These are phyloP conservation scores for Zygosaccharomyces siamensis DNA, from an alignment of 805 yeast genomes.

Conservation along the genomic window DNA sequence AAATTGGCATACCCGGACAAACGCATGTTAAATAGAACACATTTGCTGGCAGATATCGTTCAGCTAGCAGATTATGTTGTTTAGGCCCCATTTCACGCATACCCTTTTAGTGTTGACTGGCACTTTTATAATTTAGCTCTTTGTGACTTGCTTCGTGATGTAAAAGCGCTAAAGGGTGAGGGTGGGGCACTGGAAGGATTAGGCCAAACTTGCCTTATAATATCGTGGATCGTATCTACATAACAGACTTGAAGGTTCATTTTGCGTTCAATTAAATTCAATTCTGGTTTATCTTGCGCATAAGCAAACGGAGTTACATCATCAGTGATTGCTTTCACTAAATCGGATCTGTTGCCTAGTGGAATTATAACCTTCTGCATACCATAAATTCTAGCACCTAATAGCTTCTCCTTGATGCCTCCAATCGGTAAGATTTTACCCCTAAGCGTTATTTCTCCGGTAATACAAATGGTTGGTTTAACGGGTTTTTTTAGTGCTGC, in stretches of 20 bases:
- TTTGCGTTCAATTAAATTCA: slow-evolving; percentile 40
- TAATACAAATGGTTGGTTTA: slow-evolving; percentile 61
- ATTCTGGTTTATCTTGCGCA: slow-evolving; percentile 9
- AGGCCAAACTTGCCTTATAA: slow-evolving; percentile 63
- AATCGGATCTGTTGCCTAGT: slow-evolving; percentile 60
- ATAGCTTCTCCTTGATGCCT: slow-evolving; percentile 69
- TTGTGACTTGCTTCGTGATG: background rate
- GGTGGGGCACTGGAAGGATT: slow-evolving; percentile 1
- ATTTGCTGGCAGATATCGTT: no score
- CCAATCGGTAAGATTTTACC: slow-evolving; percentile 81
- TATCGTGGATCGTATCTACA: slow-evolving; percentile 77
- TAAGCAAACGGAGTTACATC: slow-evolving; percentile 22
- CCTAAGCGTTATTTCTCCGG: slow-evolving; percentile 77
- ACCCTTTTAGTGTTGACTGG: no score
- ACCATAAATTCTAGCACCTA: slow-evolving; percentile 74
- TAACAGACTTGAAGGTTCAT: slow-evolving; percentile 57
- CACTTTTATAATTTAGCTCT: background rate
- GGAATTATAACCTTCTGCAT: slow-evolving; percentile 64
- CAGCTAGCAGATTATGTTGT: no score
- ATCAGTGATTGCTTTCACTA: slow-evolving; percentile 53
- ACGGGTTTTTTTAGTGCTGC: slow-evolving; percentile 57
- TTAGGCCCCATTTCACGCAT: no score
- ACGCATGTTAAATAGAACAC: no score
- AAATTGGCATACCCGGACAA: no score
- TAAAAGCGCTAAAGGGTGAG: background rate